Base-by-base conservation (phyloP, 768 basidiomycete genomes). In the Leucosporidium yakuticum region DNA sequence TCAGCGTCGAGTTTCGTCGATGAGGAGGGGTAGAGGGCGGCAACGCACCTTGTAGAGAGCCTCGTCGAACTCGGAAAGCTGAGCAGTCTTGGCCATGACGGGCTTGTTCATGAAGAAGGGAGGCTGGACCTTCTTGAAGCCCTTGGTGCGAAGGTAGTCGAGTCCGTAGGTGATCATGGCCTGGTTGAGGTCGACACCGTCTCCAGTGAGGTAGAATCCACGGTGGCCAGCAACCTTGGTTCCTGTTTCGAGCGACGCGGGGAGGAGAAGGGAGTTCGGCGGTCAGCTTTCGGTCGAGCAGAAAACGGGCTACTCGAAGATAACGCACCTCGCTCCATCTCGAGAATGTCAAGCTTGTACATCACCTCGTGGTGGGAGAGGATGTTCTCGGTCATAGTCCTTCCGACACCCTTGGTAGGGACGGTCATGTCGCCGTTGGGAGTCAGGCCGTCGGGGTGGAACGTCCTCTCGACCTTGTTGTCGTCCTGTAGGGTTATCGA, bases 41-140 rank as follows among this genome's bases (percentile, higher is more conserved):
- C 25, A 58, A 34, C 79, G 36, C 57, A 86, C 90, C 83, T 97
- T 97, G 85, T 98, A 99, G 21, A 99, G 82, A 76, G 96, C 94
- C 80, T 99, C 96, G 77, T 99, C 96, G 75, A 98, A 99, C 79
- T 98, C 92, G 73, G 92, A 90, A 27, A 99, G 85, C 77, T 99
- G 96, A 2, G 96, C 96, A 0, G 96, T 98, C 82, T 96, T 95
- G 65, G 85, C 86, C 96, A 99, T 99, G 75, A 89, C 84, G 29
- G 94, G 90, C 79, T 92, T 94, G 83, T 91, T 92, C 88, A 99
- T 97, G 83, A 99, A 88, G 82, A 96, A 99, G 0, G 96, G 96
- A 4, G 94, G 90, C 78, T 94, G 91, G 60, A 98, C 85, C 80
- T 95, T 97, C 81, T 87, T 95, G 84, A 90, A 97, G 1, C 85